A percentile compares a stretch with the other conserved stretches of the same genome.
Conservation (phyloP, 805 yeast species). For the Scheffersomyces spartinae region DNA sequence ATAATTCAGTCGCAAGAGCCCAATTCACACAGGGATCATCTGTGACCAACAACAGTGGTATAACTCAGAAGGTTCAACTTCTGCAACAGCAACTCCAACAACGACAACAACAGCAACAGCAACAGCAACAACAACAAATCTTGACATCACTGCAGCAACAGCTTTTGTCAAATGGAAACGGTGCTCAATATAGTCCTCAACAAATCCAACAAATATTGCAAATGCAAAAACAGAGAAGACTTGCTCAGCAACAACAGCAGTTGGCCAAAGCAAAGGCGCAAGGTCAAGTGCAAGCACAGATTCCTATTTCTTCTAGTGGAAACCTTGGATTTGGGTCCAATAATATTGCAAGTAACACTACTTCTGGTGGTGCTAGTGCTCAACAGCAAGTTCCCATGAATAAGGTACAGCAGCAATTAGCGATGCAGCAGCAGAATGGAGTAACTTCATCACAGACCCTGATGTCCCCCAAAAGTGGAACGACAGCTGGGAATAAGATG, state of each 20-base stretch:
- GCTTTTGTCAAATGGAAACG: conserved; percentile 20
- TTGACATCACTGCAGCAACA: conserved; percentile 4
- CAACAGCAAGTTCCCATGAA: too few species aligned
- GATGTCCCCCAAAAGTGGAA: too few species aligned
- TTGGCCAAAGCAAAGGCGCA: neutral
- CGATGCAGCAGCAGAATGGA: too few species aligned
- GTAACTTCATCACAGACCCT: too few species aligned
- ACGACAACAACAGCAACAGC: conserved; percentile 3
- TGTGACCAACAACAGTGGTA: conserved; percentile 1
- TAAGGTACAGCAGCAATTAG: too few species aligned
- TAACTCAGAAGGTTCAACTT: conserved; percentile 1
- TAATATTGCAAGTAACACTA: neutral
- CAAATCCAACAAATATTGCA: conserved; percentile 49
- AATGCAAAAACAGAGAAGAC: conserved; percentile 37
- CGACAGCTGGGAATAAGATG: too few species aligned
- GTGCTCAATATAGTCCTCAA: conserved; percentile 47
- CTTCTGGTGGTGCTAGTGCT: too few species aligned
- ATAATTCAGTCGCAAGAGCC: too few species aligned
- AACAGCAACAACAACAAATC: conserved; percentile 6
- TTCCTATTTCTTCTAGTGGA: neutral
- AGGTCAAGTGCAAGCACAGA: neutral
- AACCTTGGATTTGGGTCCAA: neutral
- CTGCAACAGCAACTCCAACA: conserved; percentile 4
- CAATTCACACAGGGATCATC: conserved; percentile 2
- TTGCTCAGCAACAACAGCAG: conserved; percentile 33